phyloP scores from a whole-genome alignment of 1,284 basidiomycete species.

The Apiotrichum domesticum region DNA sequence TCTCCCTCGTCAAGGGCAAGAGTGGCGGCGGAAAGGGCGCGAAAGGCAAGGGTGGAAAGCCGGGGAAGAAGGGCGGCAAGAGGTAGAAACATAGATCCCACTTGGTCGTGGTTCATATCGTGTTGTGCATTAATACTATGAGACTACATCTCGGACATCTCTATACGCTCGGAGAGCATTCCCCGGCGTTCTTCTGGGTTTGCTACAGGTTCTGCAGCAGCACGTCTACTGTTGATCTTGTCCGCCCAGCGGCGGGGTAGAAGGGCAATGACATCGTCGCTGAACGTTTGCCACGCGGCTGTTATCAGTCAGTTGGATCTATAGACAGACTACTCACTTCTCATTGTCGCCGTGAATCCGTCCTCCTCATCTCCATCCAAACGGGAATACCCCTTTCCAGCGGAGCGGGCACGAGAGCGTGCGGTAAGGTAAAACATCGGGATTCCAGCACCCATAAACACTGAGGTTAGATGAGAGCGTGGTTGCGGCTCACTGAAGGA shows the following conservation, averaged over 20 bases:
- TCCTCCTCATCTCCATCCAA: slow-evolving; percentile 8
- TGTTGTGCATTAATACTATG: slow-evolving; percentile 4
- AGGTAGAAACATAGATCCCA: not conserved
- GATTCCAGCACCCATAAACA: slow-evolving; percentile 56
- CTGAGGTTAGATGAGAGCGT: slow-evolving; percentile 18
- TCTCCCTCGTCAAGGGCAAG: slow-evolving; percentile 12
- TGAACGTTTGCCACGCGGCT: slow-evolving; percentile 30
- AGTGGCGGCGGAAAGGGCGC: slow-evolving; percentile 13
- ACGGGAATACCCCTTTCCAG: slow-evolving; percentile 10
- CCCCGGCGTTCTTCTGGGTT: slow-evolving; percentile 17
- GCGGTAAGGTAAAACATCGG: slow-evolving; percentile 78
- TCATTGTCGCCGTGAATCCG: slow-evolving; percentile 19
- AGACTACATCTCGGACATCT: slow-evolving; percentile 27
- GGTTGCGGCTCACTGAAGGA: slow-evolving; percentile 59
- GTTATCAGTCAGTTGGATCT: not conserved
- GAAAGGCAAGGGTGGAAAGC: slow-evolving; percentile 14
- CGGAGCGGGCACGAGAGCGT: slow-evolving; percentile 16
- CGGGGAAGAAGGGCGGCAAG: slow-evolving; percentile 2
- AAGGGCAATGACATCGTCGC: slow-evolving; percentile 21
- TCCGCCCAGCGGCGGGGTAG: slow-evolving; percentile 9
- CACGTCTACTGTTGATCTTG: not conserved
- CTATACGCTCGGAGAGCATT: slow-evolving; percentile 24
- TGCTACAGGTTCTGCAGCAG: not conserved
- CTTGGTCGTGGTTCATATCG: not conserved
- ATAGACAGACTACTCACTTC: slow-evolving; percentile 14